These are phyloP conservation scores for Phanerochaete carnosa DNA, from an alignment of 768 basidiomycete genomes.

Conservation along the genomic window DNA sequence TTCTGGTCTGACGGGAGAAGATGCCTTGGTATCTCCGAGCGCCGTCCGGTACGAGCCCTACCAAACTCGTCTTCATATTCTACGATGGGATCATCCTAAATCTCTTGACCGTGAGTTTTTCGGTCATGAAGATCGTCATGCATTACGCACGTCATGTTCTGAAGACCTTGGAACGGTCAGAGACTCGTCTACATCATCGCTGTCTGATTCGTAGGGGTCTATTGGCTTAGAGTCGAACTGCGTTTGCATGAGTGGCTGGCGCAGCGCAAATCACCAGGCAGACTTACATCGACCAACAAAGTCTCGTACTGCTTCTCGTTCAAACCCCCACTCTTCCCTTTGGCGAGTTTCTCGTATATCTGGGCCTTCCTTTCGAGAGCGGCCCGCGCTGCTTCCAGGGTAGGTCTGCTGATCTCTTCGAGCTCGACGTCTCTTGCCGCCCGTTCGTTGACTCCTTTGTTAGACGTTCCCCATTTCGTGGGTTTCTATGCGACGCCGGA, in stretches of 20 bases:
- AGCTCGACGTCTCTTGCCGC: slow-evolving; percentile 67
- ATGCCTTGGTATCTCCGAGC: slow-evolving; percentile 76
- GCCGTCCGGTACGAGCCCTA: slow-evolving; percentile 61
- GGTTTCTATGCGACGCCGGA: slow-evolving; percentile 51
- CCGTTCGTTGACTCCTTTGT: slow-evolving; percentile 67
- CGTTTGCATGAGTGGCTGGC: not conserved
- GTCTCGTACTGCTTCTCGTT: slow-evolving; percentile 70
- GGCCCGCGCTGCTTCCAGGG: slow-evolving; percentile 68
- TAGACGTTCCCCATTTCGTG: slow-evolving; percentile 71
- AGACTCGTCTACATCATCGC: slow-evolving; percentile 81
- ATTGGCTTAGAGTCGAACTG: slow-evolving; percentile 62
- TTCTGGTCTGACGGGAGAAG: slow-evolving; percentile 47
- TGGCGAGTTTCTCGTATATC: slow-evolving; percentile 75
- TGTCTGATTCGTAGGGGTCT: slow-evolving; percentile 60
- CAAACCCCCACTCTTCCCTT: slow-evolving; percentile 76
- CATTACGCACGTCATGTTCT: slow-evolving; percentile 25
- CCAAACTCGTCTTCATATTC: slow-evolving; percentile 91
- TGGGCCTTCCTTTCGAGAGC: slow-evolving; percentile 74
- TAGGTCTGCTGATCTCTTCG: slow-evolving; percentile 65
- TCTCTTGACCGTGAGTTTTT: not conserved
- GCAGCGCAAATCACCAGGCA: not conserved
- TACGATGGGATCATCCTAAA: slow-evolving; percentile 70
- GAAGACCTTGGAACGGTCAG: slow-evolving; percentile 51
- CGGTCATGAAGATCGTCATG: not conserved
- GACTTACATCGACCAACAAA: slow-evolving; percentile 73